These are phyloP conservation scores for Pseudofabraea citricarpa DNA, from an alignment of 2,329 filamentous ascomycete genomes.

Conservation along the genomic window DNA sequence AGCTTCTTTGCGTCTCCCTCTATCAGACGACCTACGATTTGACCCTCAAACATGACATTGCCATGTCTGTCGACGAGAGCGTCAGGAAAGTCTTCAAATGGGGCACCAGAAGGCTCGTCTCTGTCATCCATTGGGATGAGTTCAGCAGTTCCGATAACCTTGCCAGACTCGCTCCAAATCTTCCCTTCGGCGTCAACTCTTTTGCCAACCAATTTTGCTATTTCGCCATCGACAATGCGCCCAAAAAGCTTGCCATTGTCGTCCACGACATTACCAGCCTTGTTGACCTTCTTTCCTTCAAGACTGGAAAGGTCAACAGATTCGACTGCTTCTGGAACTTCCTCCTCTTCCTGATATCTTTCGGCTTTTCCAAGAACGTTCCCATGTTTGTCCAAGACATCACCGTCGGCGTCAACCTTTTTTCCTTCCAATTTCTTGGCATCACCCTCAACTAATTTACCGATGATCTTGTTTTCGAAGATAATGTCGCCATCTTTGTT, in stretches of 20 bases:
- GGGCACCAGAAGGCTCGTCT: constrained; percentile 39
- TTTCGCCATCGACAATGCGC: constrained; percentile 58
- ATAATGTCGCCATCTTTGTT: constrained; percentile 48
- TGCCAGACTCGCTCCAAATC: constrained; percentile 67
- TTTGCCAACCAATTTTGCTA: constrained; percentile 59
- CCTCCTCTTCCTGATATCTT: constrained; percentile 27
- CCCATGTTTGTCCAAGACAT: constrained; percentile 73
- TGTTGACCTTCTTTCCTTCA: constrained; percentile 52
- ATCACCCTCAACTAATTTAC: constrained; percentile 60
- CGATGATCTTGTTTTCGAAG: constrained; percentile 46
- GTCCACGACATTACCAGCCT: constrained; percentile 52
- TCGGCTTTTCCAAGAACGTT: constrained; percentile 40
- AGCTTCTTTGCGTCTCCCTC: constrained; percentile 61
- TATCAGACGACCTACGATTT: constrained; percentile 52
- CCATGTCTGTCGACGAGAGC: constrained; percentile 48
- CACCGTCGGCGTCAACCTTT: constrained; percentile 74
- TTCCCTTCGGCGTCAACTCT: constrained; percentile 62
- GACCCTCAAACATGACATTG: constrained; percentile 44
- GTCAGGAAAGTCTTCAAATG: constrained; percentile 54
- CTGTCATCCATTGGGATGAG: constrained; percentile 53
- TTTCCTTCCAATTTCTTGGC: constrained; percentile 59
- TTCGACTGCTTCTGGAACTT: constrained; percentile 15
- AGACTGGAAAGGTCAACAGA: constrained; percentile 42
- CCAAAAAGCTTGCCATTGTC: constrained; percentile 51
- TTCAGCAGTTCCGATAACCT: constrained; percentile 63